phyloP scores from a whole-genome alignment of 371 early-diverging fungal species.

The Mucor irregularis region DNA sequence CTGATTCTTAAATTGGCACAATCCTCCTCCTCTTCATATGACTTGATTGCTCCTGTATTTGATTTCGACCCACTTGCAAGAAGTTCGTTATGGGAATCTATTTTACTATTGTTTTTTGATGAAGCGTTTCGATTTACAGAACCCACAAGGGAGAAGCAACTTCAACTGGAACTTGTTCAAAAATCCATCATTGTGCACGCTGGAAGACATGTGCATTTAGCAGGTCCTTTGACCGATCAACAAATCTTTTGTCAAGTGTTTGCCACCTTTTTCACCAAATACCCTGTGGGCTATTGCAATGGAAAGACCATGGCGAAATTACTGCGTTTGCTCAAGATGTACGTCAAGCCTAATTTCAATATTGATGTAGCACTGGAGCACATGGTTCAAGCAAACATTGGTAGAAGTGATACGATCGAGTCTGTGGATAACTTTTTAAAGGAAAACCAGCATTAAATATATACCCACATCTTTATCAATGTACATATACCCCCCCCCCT shows the following conservation, averaged over 20 bases:
- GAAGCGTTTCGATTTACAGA: slow-evolving; percentile 19
- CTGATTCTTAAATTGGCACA: slow-evolving; percentile 14
- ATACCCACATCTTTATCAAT: neutral
- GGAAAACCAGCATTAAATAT: neutral
- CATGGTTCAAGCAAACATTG: slow-evolving; percentile 12
- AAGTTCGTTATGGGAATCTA: slow-evolving; percentile 25
- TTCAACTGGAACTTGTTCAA: neutral
- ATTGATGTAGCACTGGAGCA: slow-evolving; percentile 13
- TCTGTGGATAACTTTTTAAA: slow-evolving; percentile 14
- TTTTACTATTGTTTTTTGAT: slow-evolving; percentile 20
- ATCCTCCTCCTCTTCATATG: neutral
- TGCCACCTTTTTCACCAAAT: slow-evolving; percentile 22
- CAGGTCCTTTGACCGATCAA: slow-evolving; percentile 6
- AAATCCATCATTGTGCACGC: neutral
- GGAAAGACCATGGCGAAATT: slow-evolving; percentile 10
- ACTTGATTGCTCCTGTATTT: slow-evolving; percentile 18
- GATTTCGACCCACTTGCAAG: slow-evolving; percentile 28
- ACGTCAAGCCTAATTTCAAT: slow-evolving; percentile 9
- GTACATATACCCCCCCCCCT: neutral
- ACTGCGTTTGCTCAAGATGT: slow-evolving; percentile 3
- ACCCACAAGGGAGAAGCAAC: neutral
- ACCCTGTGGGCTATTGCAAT: slow-evolving; percentile 23
- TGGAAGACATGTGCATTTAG: neutral
- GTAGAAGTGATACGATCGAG: slow-evolving; percentile 15
- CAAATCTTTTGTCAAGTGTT: slow-evolving; percentile 18